Conservation (phyloP, 257 asterid species). For the Prunella vulgaris region DNA sequence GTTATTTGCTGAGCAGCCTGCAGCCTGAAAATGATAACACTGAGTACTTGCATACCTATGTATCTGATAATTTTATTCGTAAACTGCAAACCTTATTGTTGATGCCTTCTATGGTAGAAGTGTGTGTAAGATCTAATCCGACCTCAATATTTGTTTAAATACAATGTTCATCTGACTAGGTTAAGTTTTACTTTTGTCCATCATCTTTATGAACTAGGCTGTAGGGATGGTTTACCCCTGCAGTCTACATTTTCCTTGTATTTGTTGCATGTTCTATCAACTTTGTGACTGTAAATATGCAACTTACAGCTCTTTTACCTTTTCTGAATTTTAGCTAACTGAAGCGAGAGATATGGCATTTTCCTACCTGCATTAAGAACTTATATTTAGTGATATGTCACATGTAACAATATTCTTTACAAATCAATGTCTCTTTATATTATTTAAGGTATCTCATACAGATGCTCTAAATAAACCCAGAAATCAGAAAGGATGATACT, state of each 20-base stretch:
- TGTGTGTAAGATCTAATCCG: background rate
- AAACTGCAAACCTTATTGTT: background rate
- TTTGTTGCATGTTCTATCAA: background rate
- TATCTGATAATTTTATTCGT: background rate
- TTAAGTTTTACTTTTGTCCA: background rate
- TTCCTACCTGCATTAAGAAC: background rate
- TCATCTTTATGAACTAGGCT: background rate
- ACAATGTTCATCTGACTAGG: background rate
- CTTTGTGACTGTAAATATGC: background rate
- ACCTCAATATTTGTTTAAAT: background rate
- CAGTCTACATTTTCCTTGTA: background rate
- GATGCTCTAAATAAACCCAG: background rate
- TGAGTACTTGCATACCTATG: background rate
- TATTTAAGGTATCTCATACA: background rate
- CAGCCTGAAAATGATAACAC: background rate
- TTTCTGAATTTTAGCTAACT: background rate
- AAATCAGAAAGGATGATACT: background rate
- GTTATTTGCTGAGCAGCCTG: background rate
- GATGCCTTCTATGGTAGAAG: constrained; percentile 3
- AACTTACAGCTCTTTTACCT: background rate
- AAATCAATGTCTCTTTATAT: background rate
- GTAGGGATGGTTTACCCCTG: background rate
- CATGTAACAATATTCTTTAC: background rate
- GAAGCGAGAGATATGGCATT: background rate
- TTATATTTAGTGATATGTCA: background rate